A percentile compares a stretch with the other conserved stretches of the same genome.
Evolutionary conservation across 176 grass and related monocot genomes (phyloP).

Genomic region (Oryza australiensis): DNA sequence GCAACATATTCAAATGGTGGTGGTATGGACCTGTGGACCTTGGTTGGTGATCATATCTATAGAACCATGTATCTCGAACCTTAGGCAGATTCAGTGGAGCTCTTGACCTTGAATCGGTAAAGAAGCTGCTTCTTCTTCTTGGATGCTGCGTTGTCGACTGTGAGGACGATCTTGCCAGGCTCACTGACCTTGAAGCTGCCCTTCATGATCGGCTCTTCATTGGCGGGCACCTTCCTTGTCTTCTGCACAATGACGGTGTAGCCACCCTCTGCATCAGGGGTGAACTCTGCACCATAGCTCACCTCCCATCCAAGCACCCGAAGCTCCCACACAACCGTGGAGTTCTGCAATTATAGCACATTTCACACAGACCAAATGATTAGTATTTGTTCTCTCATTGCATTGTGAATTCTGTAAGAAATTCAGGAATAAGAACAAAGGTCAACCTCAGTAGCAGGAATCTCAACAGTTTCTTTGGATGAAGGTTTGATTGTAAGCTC

Average conservation of each 20-base stretch:
- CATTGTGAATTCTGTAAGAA: not conserved
- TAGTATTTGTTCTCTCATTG: not conserved
- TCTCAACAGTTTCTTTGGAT: constrained; percentile 73
- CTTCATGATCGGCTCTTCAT: constrained; percentile 80
- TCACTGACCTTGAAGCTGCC: constrained; percentile 70
- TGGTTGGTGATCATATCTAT: constrained; percentile 25
- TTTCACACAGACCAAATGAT: not conserved
- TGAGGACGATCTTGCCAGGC: constrained; percentile 74
- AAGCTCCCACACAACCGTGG: constrained; percentile 77
- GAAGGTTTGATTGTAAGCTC: constrained; percentile 79
- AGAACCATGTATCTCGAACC: not conserved
- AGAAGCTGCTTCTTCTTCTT: constrained; percentile 99
- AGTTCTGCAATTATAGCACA: constrained; percentile 47
- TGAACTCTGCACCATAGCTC: constrained; percentile 76
- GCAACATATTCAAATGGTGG: constrained; percentile 56
- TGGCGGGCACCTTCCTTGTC: constrained; percentile 63
- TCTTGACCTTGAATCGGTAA: constrained; percentile 81
- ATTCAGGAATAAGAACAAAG: not conserved
- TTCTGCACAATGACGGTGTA: constrained; percentile 95
- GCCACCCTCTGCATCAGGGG: constrained; percentile 62
- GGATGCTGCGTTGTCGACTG: constrained; percentile 63
- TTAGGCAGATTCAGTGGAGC: constrained; percentile 43
- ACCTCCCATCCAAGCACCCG: constrained; percentile 82
- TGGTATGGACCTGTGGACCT: constrained; percentile 58
- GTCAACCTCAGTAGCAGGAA: constrained; percentile 67